phyloP scores from a whole-genome alignment of 768 basidiomycete genomes.

The Cystobasidium onofrii region DNA sequence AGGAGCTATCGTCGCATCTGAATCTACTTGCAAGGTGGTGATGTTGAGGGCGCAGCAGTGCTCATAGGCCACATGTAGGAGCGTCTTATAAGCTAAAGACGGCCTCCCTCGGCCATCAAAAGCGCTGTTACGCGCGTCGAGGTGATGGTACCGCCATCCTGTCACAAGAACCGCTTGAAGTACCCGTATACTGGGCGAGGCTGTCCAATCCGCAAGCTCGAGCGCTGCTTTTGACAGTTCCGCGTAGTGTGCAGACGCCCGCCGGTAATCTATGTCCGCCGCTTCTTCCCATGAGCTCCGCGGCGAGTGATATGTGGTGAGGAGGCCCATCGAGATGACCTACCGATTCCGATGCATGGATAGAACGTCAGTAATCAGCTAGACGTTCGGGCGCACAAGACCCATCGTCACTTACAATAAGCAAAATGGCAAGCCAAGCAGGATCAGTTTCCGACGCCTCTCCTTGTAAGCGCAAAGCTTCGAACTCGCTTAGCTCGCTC shows the following conservation, averaged over 20 bases:
- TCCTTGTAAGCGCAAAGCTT: neutral
- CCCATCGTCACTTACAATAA: neutral
- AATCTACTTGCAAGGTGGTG: neutral
- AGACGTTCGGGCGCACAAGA: too few species aligned
- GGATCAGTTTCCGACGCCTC: neutral
- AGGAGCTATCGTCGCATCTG: neutral
- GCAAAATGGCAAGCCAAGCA: neutral
- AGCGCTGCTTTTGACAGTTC: neutral
- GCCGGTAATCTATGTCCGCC: neutral
- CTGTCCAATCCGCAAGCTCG: neutral
- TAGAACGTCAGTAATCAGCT: too few species aligned
- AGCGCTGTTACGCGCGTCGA: neutral
- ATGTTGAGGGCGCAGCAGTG: neutral
- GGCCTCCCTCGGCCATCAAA: neutral
- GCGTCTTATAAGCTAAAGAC: neutral
- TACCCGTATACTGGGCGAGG: neutral
- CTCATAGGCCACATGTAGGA: neutral
- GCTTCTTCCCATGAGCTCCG: neutral
- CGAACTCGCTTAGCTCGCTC: neutral
- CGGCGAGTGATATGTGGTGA: neutral
- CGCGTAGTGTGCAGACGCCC: neutral
- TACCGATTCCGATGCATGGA: neutral
- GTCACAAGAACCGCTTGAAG: neutral
- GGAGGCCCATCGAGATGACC: neutral
- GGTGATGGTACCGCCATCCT: neutral